Evolutionary conservation across 2,329 filamentous ascomycete genomes (phyloP), one percentile per base, ranked within the genome.

Genomic region (Alternaria novae-zelandiae): DNA sequence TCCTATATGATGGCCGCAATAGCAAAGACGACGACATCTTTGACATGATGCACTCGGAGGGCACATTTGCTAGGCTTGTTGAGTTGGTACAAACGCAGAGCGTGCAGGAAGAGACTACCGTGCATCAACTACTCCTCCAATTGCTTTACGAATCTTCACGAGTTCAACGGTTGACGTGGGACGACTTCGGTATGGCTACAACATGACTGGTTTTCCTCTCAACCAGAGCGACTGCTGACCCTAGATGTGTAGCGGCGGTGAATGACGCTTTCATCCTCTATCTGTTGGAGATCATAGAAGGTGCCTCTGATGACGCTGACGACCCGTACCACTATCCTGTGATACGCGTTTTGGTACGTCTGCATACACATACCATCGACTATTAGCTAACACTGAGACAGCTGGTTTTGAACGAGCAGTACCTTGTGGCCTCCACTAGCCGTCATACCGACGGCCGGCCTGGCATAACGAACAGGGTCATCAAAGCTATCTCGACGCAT

Each of bases 371-470:
- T 23, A n/a, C 47, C 21, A 8, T 5, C 5, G 30, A 21, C 4
- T 41, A 2, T 12, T 23, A 28, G 15, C 56, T 69, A 43, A 66
- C 57, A 46, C 25, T 57, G 17, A 17, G 32, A 55, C 69, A 97
- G 93, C 87, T 99, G 72, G 94, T 98, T 26, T 83, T 99, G 68
- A 99, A 99, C 80, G 96, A 99, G 80, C 96, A 99, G 81, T 99
- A 97, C 81, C 97, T 99, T 92, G 90, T 98, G 59, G 87, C 86
- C 25, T 84, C 86, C 84, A 70, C 79, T 73, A 70, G 78, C 72
- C 69, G 76, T 68, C 58, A 73, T 61, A 63, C 67, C 59, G 61
- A 78, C 28, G 81, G 81, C 20, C 75, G 83, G 10, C 80, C 83
- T 23, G 86, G 88, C 5, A 81, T 96, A 60, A 98, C 96, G 5